phyloP scores from a whole-genome alignment of 371 early-diverging fungal genomes.

The Blakeslea trispora region DNA sequence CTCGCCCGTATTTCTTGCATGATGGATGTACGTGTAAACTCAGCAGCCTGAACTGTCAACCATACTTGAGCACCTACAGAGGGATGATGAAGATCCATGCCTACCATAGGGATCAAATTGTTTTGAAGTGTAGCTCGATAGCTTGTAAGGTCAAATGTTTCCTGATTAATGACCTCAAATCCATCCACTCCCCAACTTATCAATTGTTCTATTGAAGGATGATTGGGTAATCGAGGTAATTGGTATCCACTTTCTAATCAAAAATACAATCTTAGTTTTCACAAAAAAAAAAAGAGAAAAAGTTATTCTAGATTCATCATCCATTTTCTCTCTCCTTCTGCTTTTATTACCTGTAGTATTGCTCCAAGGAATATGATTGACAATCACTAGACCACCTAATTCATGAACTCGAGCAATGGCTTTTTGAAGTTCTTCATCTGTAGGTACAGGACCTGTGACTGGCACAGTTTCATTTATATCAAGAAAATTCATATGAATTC shows the following conservation, averaged over 20 bases:
- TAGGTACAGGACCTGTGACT: slow-evolving; percentile 58
- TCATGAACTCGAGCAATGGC: slow-evolving; percentile 65
- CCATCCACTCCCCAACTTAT: slow-evolving; percentile 75
- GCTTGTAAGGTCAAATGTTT: slow-evolving; percentile 61
- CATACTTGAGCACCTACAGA: slow-evolving; percentile 60
- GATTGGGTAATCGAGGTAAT: slow-evolving; percentile 61
- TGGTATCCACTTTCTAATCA: slow-evolving; percentile 54
- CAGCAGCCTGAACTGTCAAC: slow-evolving; percentile 61
- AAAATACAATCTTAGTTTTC: too few species aligned
- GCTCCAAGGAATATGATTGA: slow-evolving; percentile 84
- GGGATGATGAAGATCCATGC: slow-evolving; percentile 73
- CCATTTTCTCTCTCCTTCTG: too few species aligned
- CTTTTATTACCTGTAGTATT: slow-evolving; percentile 59
- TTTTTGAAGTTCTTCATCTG: slow-evolving; percentile 62
- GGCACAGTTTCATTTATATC: slow-evolving; percentile 71
- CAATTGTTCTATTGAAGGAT: slow-evolving; percentile 64
- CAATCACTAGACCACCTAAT: slow-evolving; percentile 75
- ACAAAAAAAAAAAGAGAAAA: too few species aligned
- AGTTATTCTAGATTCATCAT: too few species aligned
- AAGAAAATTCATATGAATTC: slow-evolving; percentile 79
- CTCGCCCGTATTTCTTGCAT: slow-evolving; percentile 63
- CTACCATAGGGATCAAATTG: slow-evolving; percentile 60
- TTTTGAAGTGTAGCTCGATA: slow-evolving; percentile 52
- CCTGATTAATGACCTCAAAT: slow-evolving; percentile 69
- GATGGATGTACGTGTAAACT: slow-evolving; percentile 48